Evolutionary conservation across 2,329 filamentous ascomycete genomes (phyloP), one percentile per base, ranked within the genome.

Genomic region (Fusarium penzigii): DNA sequence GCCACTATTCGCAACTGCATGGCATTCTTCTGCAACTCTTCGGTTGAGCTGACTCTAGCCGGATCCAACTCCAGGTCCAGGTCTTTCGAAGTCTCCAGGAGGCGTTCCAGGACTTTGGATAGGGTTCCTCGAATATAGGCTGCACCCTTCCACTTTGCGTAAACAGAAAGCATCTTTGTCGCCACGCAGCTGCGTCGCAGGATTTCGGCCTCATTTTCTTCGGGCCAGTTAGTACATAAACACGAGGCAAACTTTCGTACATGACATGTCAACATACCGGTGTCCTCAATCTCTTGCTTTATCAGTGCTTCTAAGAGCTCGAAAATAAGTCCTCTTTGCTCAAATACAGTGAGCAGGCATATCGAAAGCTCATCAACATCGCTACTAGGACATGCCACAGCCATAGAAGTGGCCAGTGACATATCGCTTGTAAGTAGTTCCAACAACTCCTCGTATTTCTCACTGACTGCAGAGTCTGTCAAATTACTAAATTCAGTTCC

Each of bases 101-200:
- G 72, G 45, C 85, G 75, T 65, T 88, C 84, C 2, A 89, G 70
- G 3, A 88, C 84, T 61, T 86, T 86, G 58, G 87, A 84, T 10
- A 89, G 72, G 2, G 86, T 88, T 13, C 76, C 74, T 59, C 81
- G 83, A 36, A 89, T 76, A 63, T 89, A 89, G 5, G 76, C 68
- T 14, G 78, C 73, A 12, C 86, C 86, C 69, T 88, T 88, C 86
- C 86, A 89, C 63, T 86, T 88, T 6, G 85, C 85, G 61, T 87
- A 89, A 8, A 88, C 78, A 1, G 86, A 87, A 3, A 89, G 75
- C 79, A 88, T 86, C 65, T 88, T 89, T 2, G 86, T 88, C n/a
- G 84, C 83, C 2, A 89, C 85, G 58, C 84, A 88, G 32, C 86
- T 86, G 45, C 85, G 77, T n/a, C 86, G 78, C 11, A 89, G 70